A percentile compares a stretch with the other conserved stretches of the same genome.
phyloP scores from a whole-genome alignment of 106 monocot species.

The Chionographis japonica region DNA sequence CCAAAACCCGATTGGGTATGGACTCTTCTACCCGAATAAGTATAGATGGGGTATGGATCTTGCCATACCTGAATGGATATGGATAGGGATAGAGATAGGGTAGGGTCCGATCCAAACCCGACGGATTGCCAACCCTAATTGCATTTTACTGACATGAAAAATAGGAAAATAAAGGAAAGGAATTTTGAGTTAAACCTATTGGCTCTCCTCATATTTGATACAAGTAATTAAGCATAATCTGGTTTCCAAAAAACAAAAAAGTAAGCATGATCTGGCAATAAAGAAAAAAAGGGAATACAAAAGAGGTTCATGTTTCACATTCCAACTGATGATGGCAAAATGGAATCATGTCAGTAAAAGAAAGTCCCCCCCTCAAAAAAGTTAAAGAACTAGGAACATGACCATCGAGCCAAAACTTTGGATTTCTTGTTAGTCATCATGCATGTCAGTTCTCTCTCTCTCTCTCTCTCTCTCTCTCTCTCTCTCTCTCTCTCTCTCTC shows the following conservation, averaged over 20 bases:
- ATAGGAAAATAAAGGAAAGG: too few relatives aligned
- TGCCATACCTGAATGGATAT: too few relatives aligned
- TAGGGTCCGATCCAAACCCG: too few relatives aligned
- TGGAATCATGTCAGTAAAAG: slow-evolving; percentile 56
- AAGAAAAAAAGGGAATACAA: slow-evolving; percentile 8
- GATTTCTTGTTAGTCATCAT: slow-evolving; percentile 27
- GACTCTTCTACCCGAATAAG: too few relatives aligned
- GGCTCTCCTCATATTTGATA: too few relatives aligned
- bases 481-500: background rate
- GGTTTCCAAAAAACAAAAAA: background rate
- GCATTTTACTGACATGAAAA: too few relatives aligned
- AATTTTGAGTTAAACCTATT: too few relatives aligned
- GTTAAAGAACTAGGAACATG: slow-evolving; percentile 17
- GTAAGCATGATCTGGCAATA: slow-evolving; percentile 1
- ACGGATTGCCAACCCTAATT: too few relatives aligned
- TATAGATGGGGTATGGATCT: too few relatives aligned
- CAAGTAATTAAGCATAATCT: too few relatives aligned
- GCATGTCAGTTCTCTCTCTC: background rate
- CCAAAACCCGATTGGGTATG: too few relatives aligned
- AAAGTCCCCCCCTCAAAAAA: slow-evolving; percentile 11
- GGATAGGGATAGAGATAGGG: too few relatives aligned
- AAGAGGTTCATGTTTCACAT: slow-evolving; percentile 23
- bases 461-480: slow-evolving; percentile 1
- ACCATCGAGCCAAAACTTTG: slow-evolving; percentile 31
- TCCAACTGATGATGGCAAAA: slow-evolving; percentile 26